These are phyloP conservation scores for Cyphellophora europaea DNA, from an alignment of 2,329 filamentous ascomycete species.

Conservation along the genomic window DNA sequence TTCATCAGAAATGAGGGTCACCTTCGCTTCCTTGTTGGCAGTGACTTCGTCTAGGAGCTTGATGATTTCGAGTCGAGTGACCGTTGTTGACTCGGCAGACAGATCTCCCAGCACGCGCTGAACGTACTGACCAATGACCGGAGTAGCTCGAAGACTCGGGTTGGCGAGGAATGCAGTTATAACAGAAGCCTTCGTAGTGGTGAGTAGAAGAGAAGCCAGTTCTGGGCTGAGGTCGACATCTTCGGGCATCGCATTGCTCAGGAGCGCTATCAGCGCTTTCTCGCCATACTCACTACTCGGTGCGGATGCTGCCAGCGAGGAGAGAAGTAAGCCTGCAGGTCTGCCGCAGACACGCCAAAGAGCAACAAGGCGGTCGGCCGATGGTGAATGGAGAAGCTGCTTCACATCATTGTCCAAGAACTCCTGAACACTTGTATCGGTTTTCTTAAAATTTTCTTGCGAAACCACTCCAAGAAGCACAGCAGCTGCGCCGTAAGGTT, in stretches of 20 bases:
- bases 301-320: background rate
- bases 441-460: slow-evolving; percentile 21
- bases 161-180: background rate
- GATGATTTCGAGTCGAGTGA: slow-evolving; percentile 6
- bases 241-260: background rate
- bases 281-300: slow-evolving; percentile 21
- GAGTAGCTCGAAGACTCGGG: background rate
- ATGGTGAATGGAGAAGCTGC: slow-evolving; percentile 57
- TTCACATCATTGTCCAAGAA: slow-evolving; percentile 50
- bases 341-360: slow-evolving; percentile 27
- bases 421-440: slow-evolving; percentile 29
- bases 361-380: slow-evolving; percentile 55
- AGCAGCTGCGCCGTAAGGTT: slow-evolving; percentile 56
- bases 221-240: background rate
- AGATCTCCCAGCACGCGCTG: slow-evolving; percentile 1
- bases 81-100: slow-evolving; percentile 10
- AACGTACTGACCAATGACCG: background rate
- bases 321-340: background rate
- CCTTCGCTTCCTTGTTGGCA: background rate
- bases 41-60: slow-evolving; percentile 2
- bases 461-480: slow-evolving; percentile 45
- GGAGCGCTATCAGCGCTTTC: slow-evolving; percentile 18
- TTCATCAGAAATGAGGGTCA: background rate
- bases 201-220: background rate
- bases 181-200: background rate